phyloP scores from a whole-genome alignment of 2,329 filamentous ascomycete genomes.

The Coleophoma crateriformis region DNA sequence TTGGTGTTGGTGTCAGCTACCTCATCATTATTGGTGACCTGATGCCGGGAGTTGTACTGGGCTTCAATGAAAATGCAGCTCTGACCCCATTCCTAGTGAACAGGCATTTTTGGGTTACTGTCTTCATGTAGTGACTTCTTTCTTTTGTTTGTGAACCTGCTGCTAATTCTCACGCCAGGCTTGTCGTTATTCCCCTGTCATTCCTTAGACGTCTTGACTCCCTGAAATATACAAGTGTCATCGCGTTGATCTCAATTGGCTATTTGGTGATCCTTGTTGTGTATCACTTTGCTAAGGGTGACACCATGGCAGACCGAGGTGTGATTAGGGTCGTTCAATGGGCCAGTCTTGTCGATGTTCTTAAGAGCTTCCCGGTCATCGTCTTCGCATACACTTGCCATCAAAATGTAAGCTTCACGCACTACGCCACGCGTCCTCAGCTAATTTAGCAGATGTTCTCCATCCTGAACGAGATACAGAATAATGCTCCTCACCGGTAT shows the following conservation, averaged over 20 bases:
- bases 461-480: slow-evolving; percentile 88
- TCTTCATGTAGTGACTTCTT: slow-evolving; percentile 66
- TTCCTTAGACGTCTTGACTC: slow-evolving; percentile 90
- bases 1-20: slow-evolving; percentile 94
- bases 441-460: slow-evolving; percentile 82
- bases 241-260: slow-evolving; percentile 87
- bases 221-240: slow-evolving; percentile 91
- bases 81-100: slow-evolving; percentile 74
- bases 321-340: slow-evolving; percentile 72
- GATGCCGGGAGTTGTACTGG: slow-evolving; percentile 89
- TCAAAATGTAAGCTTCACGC: slow-evolving; percentile 66
- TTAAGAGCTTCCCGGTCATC: slow-evolving; percentile 88
- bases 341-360: slow-evolving; percentile 70
- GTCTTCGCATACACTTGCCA: slow-evolving; percentile 99
- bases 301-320: slow-evolving; percentile 68
- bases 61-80: slow-evolving; percentile 63
- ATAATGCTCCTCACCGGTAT: slow-evolving; percentile 64
- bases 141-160: neutral
- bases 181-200: slow-evolving; percentile 89
- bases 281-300: slow-evolving; percentile 78
- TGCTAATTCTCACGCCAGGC: slow-evolving; percentile 38
- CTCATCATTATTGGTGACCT: slow-evolving; percentile 97
- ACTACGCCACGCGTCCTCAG: slow-evolving; percentile 3
- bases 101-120: slow-evolving; percentile 95
- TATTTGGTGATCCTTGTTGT: slow-evolving; percentile 92